Base-by-base conservation (phyloP, 164 flowering plant species). In the Macadamia tetraphylla region DNA sequence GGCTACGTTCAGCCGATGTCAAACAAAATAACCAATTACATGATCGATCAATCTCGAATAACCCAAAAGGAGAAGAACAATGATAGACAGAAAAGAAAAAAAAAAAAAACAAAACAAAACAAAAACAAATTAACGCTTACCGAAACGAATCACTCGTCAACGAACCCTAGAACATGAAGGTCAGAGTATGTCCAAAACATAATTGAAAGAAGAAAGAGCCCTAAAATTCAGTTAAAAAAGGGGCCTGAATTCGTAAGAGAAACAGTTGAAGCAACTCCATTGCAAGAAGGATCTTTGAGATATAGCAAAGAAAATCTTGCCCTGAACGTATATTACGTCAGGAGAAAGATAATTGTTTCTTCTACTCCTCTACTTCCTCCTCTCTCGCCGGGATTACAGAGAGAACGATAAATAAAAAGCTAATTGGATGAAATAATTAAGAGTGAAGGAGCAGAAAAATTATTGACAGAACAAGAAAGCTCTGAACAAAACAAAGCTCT, bases 311-410 rank as follows among this genome's bases (percentile, higher is more conserved):
- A 57, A 46, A 52, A 63, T 35, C n/a, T 53, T 52, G 56, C n/a
- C 49, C 31, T 49, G 43, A 61, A 12, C 57, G 52, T 8, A 49
- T 73, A 76, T 69, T 69, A 68, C 77, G 74, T 74, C 58, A 69
- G 60, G 63, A 76, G 58, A 72, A 63, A 62, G 76, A 64, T 23
- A 48, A 66, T 64, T 69, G 60, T 75, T 76, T 62, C 80, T 70
- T 77, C 74, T 67, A 77, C 76, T 77, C 78, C 35, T 74, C 70
- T 60, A 72, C 76, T 79, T 74, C 79, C 77, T 74, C 43, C 71
- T 62, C 76, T 64, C 63, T 64, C 82, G 77, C 72, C 71, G 71
- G 65, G 58, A 71, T 57, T 46, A 60, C 49, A 40, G 31, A 62
- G 56, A 61, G 23, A 64, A 15, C 58, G 42, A 23, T 23, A 23